Evolutionary conservation across 257 asterid genomes (phyloP).

Genomic region (Buddleja alternifolia): DNA sequence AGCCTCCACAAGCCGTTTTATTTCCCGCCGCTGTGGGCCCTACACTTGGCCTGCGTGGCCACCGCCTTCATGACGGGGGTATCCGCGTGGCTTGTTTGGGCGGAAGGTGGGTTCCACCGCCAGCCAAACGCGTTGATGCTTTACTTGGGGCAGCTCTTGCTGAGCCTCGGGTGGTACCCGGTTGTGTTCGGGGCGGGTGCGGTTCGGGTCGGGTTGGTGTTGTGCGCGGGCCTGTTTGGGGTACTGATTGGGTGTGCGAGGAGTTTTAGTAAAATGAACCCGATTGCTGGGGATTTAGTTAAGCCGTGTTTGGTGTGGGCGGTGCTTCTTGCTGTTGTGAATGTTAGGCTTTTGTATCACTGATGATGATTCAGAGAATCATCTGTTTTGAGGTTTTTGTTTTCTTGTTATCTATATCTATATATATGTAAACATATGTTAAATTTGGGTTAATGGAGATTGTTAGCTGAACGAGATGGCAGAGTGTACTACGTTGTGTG

Average conservation of each 20-base stretch:
- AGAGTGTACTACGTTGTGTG: neutral
- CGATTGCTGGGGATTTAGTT: conserved; percentile 74
- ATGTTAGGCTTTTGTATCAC: conserved; percentile 57
- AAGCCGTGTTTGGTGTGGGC: conserved; percentile 78
- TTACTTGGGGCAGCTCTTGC: conserved; percentile 56
- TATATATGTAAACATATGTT: conserved; percentile 12
- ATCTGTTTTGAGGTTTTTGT: too few species aligned
- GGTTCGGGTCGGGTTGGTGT: conserved; percentile 52
- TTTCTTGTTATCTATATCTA: conserved; percentile 3
- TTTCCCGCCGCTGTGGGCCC: conserved; percentile 85
- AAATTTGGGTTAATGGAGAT: neutral
- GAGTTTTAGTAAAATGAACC: conserved; percentile 61
- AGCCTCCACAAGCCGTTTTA: conserved; percentile 67
- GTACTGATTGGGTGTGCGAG: conserved; percentile 56
- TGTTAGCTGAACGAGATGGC: neutral
- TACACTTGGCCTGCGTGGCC: conserved; percentile 63
- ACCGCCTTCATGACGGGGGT: conserved; percentile 68
- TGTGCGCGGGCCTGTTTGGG: conserved; percentile 66
- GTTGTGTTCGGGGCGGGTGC: conserved; percentile 75
- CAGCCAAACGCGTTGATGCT: conserved; percentile 57
- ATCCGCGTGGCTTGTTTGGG: conserved; percentile 96
- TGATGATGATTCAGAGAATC: neutral
- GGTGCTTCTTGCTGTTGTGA: conserved; percentile 51
- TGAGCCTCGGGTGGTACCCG: conserved; percentile 81
- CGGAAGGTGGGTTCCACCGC: conserved; percentile 87